Evolutionary conservation across 2,329 filamentous ascomycete species (phyloP), one percentile per base, ranked within the genome.

Genomic region (Ciborinia camelliae): DNA sequence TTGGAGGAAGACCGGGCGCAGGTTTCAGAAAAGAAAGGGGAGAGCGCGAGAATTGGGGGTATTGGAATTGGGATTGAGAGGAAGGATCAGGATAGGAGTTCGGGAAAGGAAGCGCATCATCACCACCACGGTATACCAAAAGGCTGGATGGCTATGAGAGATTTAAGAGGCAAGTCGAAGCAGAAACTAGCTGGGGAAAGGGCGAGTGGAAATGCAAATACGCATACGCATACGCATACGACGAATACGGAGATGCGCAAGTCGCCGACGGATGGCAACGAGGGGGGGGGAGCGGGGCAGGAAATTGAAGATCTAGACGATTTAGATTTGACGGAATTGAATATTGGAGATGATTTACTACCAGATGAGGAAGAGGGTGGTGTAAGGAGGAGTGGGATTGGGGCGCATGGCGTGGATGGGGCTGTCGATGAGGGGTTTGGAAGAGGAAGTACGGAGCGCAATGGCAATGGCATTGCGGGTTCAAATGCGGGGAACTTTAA

Each of bases 401-500:
- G 52, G 9, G 47, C 52, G 15, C 61, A 52, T n/a, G 20, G 9
- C 18, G 28, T 14, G n/a, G 28, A 54, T 47, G 55, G 55, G 3
- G 55, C 28, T 45, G 54, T 26, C n/a, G 54, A 45, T 52, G 55
- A 50, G 45, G 54, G 35, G 32, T 39, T 50, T n/a, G 41, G 62
- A 2, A 37, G 54, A 51, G 55, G 15, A 6, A 35, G n/a, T 52
- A 35, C 37, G 20, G 43, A 60, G 18, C 20, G 26, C 10, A 3
- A 52, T 41, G 9, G 20, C 28, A 23, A 52, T 41, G 9, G 20
- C 28, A 23, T 6, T 53, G 35, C 2, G 32, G 8, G 8, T 26
- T 45, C 30, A 28, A 57, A 47, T 35, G 51, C 30, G 54, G 57
- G 45, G 45, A 57, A 70, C 63, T 85, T 81, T 71, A 81, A 77